A percentile compares a stretch with the other conserved stretches of the same genome.
Conservation (phyloP, 2,329 filamentous ascomycete species). For the Diaporthe caulivora region DNA sequence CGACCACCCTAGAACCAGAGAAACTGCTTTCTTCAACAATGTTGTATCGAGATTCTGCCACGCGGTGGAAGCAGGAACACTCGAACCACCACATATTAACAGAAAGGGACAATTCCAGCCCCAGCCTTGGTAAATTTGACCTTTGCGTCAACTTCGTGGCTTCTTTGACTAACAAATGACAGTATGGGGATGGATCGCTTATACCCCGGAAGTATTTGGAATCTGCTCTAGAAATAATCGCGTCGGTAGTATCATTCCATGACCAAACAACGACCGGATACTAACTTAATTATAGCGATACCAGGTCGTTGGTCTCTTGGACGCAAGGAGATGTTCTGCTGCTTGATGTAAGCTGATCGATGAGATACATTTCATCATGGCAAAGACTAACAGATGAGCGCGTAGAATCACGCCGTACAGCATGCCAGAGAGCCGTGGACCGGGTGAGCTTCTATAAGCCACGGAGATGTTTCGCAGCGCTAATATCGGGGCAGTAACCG, state of each 20-base stretch:
- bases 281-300: background rate
- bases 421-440: background rate
- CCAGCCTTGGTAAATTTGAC: background rate
- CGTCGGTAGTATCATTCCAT: background rate
- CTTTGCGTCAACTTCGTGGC: background rate
- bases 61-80: slow-evolving; percentile 1
- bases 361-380: background rate
- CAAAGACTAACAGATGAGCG: background rate
- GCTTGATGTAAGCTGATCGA: background rate
- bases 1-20: background rate
- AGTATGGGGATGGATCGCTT: slow-evolving; percentile 5
- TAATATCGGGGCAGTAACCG: background rate
- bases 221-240: slow-evolving; percentile 1
- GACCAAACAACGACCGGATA: rapidly evolving
- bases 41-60: slow-evolving; percentile 4
- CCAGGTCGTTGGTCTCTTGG: background rate
- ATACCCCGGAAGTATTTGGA: background rate
- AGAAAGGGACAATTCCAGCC: background rate
- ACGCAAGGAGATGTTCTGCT: background rate
- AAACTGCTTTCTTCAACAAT: slow-evolving; percentile 19
- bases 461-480: rapidly evolving
- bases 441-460: background rate
- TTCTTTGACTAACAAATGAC: background rate
- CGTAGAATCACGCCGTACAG: background rate
- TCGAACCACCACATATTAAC: background rate